Base-by-base conservation (phyloP, 257 asterid species). In the Capsicum rhomboideum region DNA sequence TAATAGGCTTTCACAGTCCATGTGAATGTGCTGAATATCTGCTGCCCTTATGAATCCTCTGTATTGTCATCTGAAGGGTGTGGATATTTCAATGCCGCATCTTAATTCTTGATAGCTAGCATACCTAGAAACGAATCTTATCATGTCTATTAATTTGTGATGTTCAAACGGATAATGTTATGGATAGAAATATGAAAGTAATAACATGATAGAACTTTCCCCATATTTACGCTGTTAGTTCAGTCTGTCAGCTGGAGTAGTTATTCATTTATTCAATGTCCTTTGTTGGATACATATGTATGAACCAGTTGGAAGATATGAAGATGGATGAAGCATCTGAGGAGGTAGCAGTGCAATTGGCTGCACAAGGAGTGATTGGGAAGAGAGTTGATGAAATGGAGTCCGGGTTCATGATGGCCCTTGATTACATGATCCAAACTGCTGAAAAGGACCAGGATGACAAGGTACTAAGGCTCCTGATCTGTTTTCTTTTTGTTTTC, bases 361-460 rank as follows among this genome's bases (percentile, higher is more conserved):
- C 96, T 85, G 99, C 98, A 54, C 98, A 96, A 74, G 98, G 99
- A 92, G 99, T 94, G 84, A 94, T 96, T 85, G 99, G 99, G 86
- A 94, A 94, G 92, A 91, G 99, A 92, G 99, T 94, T 88, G 98
- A 94, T 85, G 84, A 96, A 90, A 96, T 96, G 99, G 99, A 96
- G 88, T 81, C 98, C 1, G 96, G 99, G 26, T 94, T 96, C 86
- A 92, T 96, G 93, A 92, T 94, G 98, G 97, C 98, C 82, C 97
- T 93, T 82, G 98, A 96, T 92, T 96, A 93, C 90, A 96, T 94
- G 99, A 96, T 96, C 85, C 93, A 92, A 80, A 92, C 89, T 86
- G 99, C 98, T 78, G 98, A 88, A 44, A 92, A 90, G 84, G 99
- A 94, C 83, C 91, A 90, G 90, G 98, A 96, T 89, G 95, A 92